A percentile compares a stretch with the other conserved stretches of the same genome.
Conservation (phyloP, 805 yeast genomes). For the Candida incommunis region DNA sequence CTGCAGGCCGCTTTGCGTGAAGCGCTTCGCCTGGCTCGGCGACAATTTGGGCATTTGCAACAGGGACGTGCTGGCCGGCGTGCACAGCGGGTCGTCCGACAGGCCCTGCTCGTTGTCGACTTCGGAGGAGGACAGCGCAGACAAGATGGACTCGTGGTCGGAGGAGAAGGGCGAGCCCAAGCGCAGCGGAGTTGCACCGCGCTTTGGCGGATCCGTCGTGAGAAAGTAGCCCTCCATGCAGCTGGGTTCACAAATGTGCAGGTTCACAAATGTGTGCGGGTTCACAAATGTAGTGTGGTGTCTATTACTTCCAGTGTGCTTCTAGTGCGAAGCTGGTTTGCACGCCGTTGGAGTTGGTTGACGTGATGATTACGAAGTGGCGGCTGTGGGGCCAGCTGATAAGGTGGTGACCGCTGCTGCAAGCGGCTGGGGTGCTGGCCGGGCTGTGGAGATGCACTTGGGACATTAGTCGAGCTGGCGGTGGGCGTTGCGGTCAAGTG, state of each 20-base stretch:
- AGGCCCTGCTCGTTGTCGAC: neutral
- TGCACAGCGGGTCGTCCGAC: neutral
- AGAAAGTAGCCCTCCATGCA: neutral
- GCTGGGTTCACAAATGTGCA: neutral
- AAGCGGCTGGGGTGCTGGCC: no score
- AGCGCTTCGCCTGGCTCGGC: neutral
- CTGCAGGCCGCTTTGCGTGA: conserved; percentile 12
- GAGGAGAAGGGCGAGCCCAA: neutral
- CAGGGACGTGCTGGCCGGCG: neutral
- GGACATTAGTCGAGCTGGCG: no score
- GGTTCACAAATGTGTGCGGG: neutral
- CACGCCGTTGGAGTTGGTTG: no score
- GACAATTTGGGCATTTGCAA: neutral
- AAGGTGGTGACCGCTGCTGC: no score
- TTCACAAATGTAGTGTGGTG: neutral
- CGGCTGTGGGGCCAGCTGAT: no score
- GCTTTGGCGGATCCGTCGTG: neutral
- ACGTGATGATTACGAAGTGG: no score
- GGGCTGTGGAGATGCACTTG: no score
- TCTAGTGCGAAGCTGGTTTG: no score
- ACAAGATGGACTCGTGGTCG: neutral
- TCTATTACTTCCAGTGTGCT: no score
- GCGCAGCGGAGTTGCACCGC: neutral
- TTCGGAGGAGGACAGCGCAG: neutral
- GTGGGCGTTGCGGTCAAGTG: no score